These are phyloP conservation scores for Arthrobotrys iridis DNA, from an alignment of 2,329 filamentous ascomycete genomes.

Conservation along the genomic window DNA sequence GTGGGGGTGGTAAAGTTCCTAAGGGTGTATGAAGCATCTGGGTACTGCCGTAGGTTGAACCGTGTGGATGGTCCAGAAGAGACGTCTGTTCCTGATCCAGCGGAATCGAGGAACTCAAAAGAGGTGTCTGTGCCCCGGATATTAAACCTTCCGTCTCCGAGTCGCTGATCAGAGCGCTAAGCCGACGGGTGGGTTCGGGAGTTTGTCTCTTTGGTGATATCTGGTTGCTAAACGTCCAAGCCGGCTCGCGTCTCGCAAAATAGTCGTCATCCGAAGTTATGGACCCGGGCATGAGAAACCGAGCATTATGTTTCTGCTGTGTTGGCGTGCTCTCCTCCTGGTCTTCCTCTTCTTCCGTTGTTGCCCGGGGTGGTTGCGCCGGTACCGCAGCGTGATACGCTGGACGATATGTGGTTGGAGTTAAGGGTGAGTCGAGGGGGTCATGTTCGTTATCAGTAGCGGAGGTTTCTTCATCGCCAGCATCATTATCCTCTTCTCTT, in stretches of 20 bases:
- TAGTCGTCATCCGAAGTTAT: conserved; percentile 47
- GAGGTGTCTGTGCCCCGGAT: conserved; percentile 46
- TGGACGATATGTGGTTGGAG: conserved; percentile 40
- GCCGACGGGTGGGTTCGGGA: conserved; percentile 19
- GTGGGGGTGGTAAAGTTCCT: conserved; percentile 13
- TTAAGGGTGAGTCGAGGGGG: conserved; percentile 45
- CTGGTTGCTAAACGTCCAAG: conserved; percentile 32
- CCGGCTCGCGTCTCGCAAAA: conserved; percentile 40
- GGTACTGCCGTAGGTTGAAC: conserved; percentile 30
- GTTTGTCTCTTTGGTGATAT: conserved; percentile 45
- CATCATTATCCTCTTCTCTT: conserved; percentile 48
- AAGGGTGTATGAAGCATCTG: conserved; percentile 9
- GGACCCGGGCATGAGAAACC: conserved; percentile 33
- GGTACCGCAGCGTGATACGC: conserved; percentile 44
- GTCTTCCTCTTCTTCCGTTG: conserved; percentile 42
- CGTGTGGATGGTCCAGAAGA: conserved; percentile 18
- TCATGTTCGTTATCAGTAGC: conserved; percentile 55
- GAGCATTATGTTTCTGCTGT: conserved; percentile 48
- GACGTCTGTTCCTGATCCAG: conserved; percentile 46
- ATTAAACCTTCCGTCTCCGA: conserved; percentile 42
- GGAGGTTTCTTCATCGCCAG: conserved; percentile 48
- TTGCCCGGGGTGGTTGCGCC: conserved; percentile 24
- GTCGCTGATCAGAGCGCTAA: conserved; percentile 35
- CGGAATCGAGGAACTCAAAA: conserved; percentile 51
- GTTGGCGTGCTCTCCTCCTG: conserved; percentile 53